phyloP scores from a whole-genome alignment of 495 filamentous ascomycete genomes.

The Parmelia sp. region DNA sequence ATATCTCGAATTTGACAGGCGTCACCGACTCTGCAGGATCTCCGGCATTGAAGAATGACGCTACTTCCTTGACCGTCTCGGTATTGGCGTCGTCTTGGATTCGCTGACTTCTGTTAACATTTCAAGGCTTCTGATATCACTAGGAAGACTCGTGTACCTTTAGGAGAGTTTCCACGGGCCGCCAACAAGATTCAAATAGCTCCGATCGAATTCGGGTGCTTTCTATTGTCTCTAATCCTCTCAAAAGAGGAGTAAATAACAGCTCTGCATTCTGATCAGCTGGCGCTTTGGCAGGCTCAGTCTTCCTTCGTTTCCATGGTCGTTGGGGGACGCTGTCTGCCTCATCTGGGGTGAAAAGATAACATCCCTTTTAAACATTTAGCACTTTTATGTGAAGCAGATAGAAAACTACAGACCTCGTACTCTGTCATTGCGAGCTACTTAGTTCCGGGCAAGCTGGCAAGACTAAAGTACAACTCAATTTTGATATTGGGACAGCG shows the following conservation, averaged over 20 bases:
- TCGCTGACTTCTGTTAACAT: conserved; percentile 33
- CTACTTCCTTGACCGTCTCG: conserved; percentile 55
- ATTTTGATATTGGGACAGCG: not conserved
- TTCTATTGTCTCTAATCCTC: conserved; percentile 51
- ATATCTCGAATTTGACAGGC: not conserved
- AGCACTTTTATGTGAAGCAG: not conserved
- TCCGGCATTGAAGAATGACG: conserved; percentile 55
- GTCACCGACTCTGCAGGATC: conserved; percentile 24
- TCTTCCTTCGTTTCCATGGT: conserved; percentile 60
- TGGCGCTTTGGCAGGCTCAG: conserved; percentile 33
- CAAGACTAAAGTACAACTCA: not conserved
- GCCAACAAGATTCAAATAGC: conserved; percentile 63
- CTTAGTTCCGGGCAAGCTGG: not conserved
- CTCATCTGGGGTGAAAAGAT: conserved; percentile 57
- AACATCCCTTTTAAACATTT: conserved; percentile 50
- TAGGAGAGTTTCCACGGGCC: conserved; percentile 57
- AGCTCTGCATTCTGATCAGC: conserved; percentile 24
- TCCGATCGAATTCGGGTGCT: conserved; percentile 50
- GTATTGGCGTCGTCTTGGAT: conserved; percentile 60
- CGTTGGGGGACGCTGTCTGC: conserved; percentile 33
- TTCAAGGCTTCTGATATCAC: not conserved
- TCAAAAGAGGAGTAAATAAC: conserved; percentile 55
- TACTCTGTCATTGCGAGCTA: conserved; percentile 9
- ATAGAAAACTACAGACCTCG: not conserved
- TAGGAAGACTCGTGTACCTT: conserved; percentile 47